These are phyloP conservation scores for Pulveroboletus sp. DNA, from an alignment of 768 basidiomycete species.

Conservation along the genomic window DNA sequence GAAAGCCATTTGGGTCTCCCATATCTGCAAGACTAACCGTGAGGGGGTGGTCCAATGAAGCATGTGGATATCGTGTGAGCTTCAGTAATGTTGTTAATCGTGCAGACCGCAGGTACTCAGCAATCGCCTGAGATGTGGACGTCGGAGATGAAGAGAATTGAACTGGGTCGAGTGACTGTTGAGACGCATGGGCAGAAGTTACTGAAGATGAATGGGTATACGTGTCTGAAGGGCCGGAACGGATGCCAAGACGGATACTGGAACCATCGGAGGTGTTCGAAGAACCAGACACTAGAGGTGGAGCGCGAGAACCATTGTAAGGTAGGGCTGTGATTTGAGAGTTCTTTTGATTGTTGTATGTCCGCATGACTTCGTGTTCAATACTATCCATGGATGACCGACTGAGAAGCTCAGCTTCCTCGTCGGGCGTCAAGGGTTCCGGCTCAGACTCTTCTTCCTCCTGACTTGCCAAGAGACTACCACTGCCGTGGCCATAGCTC, in stretches of 20 bases:
- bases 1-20: slow-evolving; percentile 79
- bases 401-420: slow-evolving; percentile 62
- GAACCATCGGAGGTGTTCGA: slow-evolving; percentile 56
- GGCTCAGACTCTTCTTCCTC: slow-evolving; percentile 52
- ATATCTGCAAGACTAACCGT: slow-evolving; percentile 92
- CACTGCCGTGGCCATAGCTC: slow-evolving; percentile 44
- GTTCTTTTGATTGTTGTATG: slow-evolving; percentile 55
- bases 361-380: slow-evolving; percentile 74
- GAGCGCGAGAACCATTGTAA: slow-evolving; percentile 40
- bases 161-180: slow-evolving; percentile 24
- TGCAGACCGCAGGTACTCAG: slow-evolving; percentile 82
- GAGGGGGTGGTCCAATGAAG: slow-evolving; percentile 67
- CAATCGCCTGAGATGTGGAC: slow-evolving; percentile 65
- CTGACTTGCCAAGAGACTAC: slow-evolving; percentile 40
- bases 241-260: slow-evolving; percentile 36
- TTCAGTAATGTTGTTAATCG: slow-evolving; percentile 78
- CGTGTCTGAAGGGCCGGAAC: slow-evolving; percentile 42
- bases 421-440: slow-evolving; percentile 47
- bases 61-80: slow-evolving; percentile 77
- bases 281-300: slow-evolving; percentile 26
- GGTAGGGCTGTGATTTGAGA: slow-evolving; percentile 34
- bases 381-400: slow-evolving; percentile 89
- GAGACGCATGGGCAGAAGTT: slow-evolving; percentile 20
- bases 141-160: slow-evolving; percentile 45
- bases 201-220: slow-evolving; percentile 49